Evolutionary conservation across 2,329 filamentous ascomycete species (phyloP).

Genomic region (Cladosporium sp.): DNA sequence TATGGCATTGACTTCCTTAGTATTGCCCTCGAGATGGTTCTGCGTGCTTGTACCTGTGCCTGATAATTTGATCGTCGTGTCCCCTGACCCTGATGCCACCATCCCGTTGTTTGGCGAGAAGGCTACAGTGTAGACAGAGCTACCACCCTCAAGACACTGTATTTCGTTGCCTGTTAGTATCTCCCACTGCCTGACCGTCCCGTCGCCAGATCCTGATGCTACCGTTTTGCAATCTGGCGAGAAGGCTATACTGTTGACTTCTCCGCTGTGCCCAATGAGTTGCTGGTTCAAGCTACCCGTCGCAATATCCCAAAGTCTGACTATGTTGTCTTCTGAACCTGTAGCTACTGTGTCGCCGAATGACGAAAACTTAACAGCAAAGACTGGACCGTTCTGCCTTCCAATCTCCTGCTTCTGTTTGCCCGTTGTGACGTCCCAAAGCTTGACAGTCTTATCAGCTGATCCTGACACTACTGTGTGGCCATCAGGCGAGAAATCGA

Average conservation of each 20-base stretch:
- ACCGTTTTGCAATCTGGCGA: neutral
- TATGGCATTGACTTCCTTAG: neutral
- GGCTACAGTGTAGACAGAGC: neutral
- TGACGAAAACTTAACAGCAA: neutral
- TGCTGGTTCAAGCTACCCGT: neutral
- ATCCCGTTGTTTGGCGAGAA: neutral
- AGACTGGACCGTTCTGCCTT: neutral
- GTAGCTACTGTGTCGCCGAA: neutral
- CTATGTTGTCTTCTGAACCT: neutral
- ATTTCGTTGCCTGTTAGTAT: constrained; percentile 9
- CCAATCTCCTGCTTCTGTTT: neutral
- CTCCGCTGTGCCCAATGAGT: neutral
- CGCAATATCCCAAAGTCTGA: neutral
- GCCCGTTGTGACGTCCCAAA: neutral
- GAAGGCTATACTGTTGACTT: neutral
- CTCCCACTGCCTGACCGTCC: constrained; percentile 23
- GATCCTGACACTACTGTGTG: neutral
- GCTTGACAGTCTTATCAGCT: neutral
- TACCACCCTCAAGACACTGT: constrained; percentile 28
- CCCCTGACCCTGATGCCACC: neutral
- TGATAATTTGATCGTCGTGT: neutral
- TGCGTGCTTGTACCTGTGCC: neutral
- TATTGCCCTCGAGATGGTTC: neutral
- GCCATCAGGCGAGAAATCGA: neutral
- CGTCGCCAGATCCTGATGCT: neutral